Percentiles rank a stretch among this genome's conserved stretches.
These are phyloP conservation scores for Hanseniaspora singularis DNA, from an alignment of 805 yeast genomes.

Conservation along the genomic window DNA sequence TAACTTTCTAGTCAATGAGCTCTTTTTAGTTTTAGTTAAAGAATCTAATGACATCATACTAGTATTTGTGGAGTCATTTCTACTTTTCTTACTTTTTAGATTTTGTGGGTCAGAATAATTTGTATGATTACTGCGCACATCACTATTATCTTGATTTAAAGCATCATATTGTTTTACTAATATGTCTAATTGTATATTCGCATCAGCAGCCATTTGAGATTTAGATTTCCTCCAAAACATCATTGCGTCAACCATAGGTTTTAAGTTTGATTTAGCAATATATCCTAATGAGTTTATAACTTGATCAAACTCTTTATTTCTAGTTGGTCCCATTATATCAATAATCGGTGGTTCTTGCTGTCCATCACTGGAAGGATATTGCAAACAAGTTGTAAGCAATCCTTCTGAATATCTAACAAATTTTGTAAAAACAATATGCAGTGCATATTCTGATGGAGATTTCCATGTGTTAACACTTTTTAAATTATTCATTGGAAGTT, in stretches of 20 bases:
- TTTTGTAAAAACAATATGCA: conserved; percentile 88
- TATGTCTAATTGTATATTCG: conserved; percentile 42
- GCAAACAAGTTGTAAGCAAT: conserved; percentile 61
- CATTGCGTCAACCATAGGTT: conserved; percentile 91
- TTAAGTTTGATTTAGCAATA: conserved; percentile 79
- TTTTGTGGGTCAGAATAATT: not conserved
- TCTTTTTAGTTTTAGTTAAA: not conserved
- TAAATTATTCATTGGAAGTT: not conserved
- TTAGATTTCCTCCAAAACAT: conserved; percentile 97
- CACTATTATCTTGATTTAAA: not conserved
- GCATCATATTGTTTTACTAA: conserved; percentile 29
- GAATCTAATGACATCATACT: not conserved
- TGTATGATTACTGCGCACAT: not conserved
- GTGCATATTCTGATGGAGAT: conserved; percentile 77
- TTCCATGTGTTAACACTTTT: conserved; percentile 35
- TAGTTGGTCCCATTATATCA: conserved; percentile 70
- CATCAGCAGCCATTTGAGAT: conserved; percentile 66
- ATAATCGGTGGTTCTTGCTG: conserved; percentile 64
- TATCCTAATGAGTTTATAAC: conserved; percentile 79
- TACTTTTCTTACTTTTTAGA: not conserved
- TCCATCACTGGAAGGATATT: conserved; percentile 39
- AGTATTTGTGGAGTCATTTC: not conserved
- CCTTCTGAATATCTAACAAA: conserved; percentile 89
- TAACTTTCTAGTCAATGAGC: conserved; percentile 9
- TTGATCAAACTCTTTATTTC: conserved; percentile 75